These are phyloP conservation scores for Scheffersomyces lignosus DNA, from an alignment of 805 yeast genomes.

Conservation along the genomic window DNA sequence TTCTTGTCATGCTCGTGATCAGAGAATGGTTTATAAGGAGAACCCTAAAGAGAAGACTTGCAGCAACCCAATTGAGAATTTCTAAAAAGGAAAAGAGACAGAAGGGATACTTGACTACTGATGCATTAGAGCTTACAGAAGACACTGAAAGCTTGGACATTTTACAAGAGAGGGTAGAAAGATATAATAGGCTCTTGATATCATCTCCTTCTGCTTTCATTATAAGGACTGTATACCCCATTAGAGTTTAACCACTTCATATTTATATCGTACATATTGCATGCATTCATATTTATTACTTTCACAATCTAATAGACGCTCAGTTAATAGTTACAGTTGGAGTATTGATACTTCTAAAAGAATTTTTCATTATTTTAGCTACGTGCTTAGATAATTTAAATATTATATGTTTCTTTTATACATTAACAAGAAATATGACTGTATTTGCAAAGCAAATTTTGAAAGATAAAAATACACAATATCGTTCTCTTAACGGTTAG, in stretches of 20 bases:
- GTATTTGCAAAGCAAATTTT: slow-evolving; percentile 4
- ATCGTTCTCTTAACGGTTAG: slow-evolving; percentile 86
- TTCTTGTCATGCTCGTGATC: slow-evolving; percentile 43
- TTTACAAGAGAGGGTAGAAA: slow-evolving; percentile 15
- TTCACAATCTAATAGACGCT: no score
- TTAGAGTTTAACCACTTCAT: slow-evolving; percentile 14
- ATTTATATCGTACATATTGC: no score
- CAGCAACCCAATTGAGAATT: neutral
- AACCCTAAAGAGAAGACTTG: slow-evolving; percentile 22
- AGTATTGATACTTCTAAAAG: no score
- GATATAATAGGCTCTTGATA: slow-evolving; percentile 16
- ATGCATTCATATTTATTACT: no score
- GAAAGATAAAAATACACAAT: slow-evolving; percentile 24
- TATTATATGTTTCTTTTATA: slow-evolving; percentile 9
- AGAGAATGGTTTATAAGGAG: slow-evolving; percentile 54
- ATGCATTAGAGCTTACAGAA: neutral
- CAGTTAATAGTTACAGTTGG: no score
- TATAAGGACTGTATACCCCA: slow-evolving; percentile 21
- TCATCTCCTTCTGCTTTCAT: slow-evolving; percentile 7
- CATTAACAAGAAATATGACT: slow-evolving; percentile 18
- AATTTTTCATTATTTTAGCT: no score
- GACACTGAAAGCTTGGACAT: slow-evolving; percentile 7
- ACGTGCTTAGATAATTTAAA: no score
- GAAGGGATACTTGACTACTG: neutral
- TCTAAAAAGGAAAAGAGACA: neutral